Percentiles rank a stretch among this genome's conserved stretches.
Evolutionary conservation across 2,329 filamentous ascomycete species (phyloP).

Genomic region (Xylaria sp.): DNA sequence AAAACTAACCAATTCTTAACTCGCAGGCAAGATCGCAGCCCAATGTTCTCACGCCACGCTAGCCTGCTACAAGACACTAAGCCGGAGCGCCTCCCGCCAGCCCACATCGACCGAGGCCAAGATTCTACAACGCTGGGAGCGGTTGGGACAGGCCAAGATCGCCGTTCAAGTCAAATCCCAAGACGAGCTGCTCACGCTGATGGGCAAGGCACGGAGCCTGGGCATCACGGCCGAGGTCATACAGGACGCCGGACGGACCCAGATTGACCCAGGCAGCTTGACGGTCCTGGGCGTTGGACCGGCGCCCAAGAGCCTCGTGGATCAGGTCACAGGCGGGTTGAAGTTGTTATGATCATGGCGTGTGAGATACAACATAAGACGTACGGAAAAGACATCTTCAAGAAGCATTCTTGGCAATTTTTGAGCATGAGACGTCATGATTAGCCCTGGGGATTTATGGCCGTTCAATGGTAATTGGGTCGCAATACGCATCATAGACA

Average conservation of each 20-base stretch:
- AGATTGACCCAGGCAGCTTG: constrained; percentile 92
- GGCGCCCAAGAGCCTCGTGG: constrained; percentile 86
- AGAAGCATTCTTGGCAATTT: neutral
- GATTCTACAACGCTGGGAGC: constrained; percentile 86
- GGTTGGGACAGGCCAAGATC: constrained; percentile 88
- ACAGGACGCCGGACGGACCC: constrained; percentile 93
- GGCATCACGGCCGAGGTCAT: constrained; percentile 91
- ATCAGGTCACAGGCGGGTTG: constrained; percentile 67
- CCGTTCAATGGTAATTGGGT: neutral
- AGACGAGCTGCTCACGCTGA: constrained; percentile 78
- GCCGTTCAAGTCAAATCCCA: constrained; percentile 89
- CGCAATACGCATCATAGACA: constrained; percentile 13
- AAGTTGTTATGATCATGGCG: constrained; percentile 45
- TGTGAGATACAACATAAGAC: neutral
- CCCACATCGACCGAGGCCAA: constrained; percentile 64
- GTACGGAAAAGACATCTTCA: neutral
- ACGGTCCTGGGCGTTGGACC: constrained; percentile 88
- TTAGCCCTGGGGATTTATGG: neutral
- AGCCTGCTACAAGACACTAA: constrained; percentile 91
- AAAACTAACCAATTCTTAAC: constrained; percentile 23
- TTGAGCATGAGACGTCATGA: neutral
- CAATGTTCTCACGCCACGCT: constrained; percentile 97
- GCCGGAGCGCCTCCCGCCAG: constrained; percentile 62
- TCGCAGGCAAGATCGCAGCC: constrained; percentile 90
- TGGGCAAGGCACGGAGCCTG: constrained; percentile 82